Percentiles rank a stretch among this genome's conserved stretches.
phyloP scores from a whole-genome alignment of 192 early-diverging fungal species.

The Coemansia sp. region DNA sequence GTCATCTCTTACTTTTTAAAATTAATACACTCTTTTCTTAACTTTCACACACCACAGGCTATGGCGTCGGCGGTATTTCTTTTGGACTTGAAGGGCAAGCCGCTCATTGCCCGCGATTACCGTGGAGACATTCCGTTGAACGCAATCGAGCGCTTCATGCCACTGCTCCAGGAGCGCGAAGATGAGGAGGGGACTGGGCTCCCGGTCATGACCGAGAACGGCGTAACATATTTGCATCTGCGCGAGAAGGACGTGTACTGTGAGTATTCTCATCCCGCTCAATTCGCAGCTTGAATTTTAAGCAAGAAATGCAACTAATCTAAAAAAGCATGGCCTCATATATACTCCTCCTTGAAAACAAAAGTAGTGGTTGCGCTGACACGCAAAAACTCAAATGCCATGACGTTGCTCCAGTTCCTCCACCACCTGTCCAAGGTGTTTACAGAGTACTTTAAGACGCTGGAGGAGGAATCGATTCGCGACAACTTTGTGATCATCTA shows the following conservation, averaged over 20 bases:
- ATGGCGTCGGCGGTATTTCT: constrained; percentile 83
- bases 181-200: constrained; percentile 87
- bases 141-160: constrained; percentile 97
- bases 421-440: constrained; percentile 92
- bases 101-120: constrained; percentile 97
- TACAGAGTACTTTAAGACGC: constrained; percentile 88
- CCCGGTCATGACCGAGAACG: constrained; percentile 93
- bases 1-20: too few relatives aligned
- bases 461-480: constrained; percentile 87
- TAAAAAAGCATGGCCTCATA: too few relatives aligned
- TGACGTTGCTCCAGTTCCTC: constrained; percentile 91
- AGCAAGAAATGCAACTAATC: not conserved
- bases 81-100: constrained; percentile 98
- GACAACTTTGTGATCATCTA: constrained; percentile 93
- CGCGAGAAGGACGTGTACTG: constrained; percentile 91
- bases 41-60: not conserved
- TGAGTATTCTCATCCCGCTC: constrained; percentile 54
- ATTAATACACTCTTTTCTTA: not conserved
- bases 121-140: constrained; percentile 97
- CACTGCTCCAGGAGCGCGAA: constrained; percentile 87
- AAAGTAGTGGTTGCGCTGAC: constrained; percentile 81
- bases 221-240: constrained; percentile 93
- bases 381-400: constrained; percentile 97
- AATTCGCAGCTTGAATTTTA: not conserved
- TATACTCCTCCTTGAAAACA: too few relatives aligned